phyloP scores from a whole-genome alignment of 345 rosid species.

The Eucalyptus sp. region DNA sequence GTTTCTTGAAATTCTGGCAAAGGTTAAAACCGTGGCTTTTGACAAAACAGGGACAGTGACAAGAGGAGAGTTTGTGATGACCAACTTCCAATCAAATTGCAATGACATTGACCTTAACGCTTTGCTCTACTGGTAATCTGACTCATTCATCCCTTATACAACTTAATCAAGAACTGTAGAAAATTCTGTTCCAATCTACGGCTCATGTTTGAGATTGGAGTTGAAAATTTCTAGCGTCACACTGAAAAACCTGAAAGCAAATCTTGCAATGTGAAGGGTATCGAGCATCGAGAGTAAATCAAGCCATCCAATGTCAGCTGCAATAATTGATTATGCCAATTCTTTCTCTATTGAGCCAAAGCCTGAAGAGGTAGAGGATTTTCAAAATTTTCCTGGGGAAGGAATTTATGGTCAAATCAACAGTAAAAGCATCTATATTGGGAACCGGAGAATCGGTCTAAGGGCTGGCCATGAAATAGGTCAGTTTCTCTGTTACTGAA shows the following conservation, averaged over 20 bases:
- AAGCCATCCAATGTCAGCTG: conserved; percentile 83
- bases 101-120: conserved; percentile 20
- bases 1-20: conserved; percentile 56
- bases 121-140: conserved; percentile 49
- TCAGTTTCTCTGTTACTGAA: not conserved
- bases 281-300: conserved; percentile 81
- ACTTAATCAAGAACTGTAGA: not conserved
- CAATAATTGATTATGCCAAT: conserved; percentile 52
- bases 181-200: not conserved
- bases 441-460: conserved; percentile 42
- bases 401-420: conserved; percentile 62
- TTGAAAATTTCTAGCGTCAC: not conserved
- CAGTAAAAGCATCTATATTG: conserved; percentile 45
- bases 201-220: not conserved
- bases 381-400: conserved; percentile 71
- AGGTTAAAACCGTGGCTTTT: conserved; percentile 62
- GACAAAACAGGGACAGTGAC: conserved; percentile 91
- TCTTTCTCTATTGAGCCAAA: conserved; percentile 44
- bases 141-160: not conserved
- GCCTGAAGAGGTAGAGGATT: conserved; percentile 54
- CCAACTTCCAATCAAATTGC: conserved; percentile 35
- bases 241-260: not conserved
- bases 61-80: conserved; percentile 66
- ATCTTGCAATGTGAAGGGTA: conserved; percentile 28
- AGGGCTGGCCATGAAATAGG: conserved; percentile 52